Conservation (phyloP, 495 filamentous ascomycete species). For the Neurospora africana region DNA sequence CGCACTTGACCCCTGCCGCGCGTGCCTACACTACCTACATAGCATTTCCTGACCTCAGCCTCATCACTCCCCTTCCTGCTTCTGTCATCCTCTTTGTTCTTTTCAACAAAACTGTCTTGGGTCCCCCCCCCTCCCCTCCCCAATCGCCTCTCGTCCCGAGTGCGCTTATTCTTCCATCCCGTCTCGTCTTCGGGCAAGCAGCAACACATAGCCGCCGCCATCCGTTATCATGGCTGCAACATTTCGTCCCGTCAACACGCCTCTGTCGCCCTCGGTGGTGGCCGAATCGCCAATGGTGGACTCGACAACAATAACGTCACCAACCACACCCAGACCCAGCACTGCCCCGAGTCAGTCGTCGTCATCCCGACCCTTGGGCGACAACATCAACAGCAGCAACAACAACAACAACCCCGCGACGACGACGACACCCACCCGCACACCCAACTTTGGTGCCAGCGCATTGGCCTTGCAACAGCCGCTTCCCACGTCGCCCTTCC, state of each 20-base stretch:
- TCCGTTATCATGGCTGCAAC: conserved; percentile 35
- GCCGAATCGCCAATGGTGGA: conserved; percentile 31
- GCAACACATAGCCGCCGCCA: neutral
- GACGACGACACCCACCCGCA: conserved; percentile 51
- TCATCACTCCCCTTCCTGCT: conserved; percentile 12
- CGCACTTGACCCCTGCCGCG: conserved; percentile 25
- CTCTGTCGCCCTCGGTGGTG: conserved; percentile 42
- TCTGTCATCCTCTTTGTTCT: neutral
- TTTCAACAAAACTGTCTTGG: neutral
- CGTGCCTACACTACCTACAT: neutral
- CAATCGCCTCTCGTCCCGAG: conserved; percentile 7
- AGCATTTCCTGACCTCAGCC: conserved; percentile 22
- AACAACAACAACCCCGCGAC: conserved; percentile 9
- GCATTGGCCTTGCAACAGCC: conserved; percentile 46
- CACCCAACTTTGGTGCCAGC: conserved; percentile 37
- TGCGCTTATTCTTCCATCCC: conserved; percentile 12
- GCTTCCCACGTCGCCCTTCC: conserved; percentile 48
- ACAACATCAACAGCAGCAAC: conserved; percentile 3
- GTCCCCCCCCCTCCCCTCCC: neutral
- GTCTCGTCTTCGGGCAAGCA: neutral
- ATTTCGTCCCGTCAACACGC: conserved; percentile 71
- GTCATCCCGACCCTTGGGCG: conserved; percentile 30
- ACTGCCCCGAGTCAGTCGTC: conserved; percentile 34
- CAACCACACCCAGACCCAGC: conserved; percentile 49
- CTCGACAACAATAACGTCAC: conserved; percentile 47